Evolutionary conservation across 164 flowering plant species (phyloP).

Genomic region (Piper longum): DNA sequence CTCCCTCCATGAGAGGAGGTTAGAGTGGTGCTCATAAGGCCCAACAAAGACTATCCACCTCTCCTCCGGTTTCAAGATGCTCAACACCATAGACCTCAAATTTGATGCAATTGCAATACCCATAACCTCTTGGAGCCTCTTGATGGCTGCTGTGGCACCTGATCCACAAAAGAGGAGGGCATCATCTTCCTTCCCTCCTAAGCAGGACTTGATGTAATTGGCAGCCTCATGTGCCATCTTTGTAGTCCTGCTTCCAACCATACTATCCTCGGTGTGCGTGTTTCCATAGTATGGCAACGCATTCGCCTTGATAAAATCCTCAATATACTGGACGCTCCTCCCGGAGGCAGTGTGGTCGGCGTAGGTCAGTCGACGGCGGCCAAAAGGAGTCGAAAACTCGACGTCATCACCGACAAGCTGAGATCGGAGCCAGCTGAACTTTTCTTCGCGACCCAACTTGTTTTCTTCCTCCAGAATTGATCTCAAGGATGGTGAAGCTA

Average conservation of each 20-base stretch:
- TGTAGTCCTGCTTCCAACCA: conserved; percentile 12
- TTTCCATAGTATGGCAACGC: conserved; percentile 17
- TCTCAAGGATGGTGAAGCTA: too few relatives aligned
- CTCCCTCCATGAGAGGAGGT: conserved; percentile 23
- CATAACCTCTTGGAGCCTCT: conserved; percentile 20
- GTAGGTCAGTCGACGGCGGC: conserved; percentile 6
- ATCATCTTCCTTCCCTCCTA: conserved; percentile 17
- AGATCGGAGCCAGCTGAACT: not conserved
- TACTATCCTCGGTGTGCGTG: conserved; percentile 17
- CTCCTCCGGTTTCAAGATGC: conserved; percentile 8
- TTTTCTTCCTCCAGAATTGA: too few relatives aligned
- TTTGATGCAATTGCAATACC: conserved; percentile 15
- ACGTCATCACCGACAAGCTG: conserved; percentile 4
- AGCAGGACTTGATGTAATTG: conserved; percentile 16
- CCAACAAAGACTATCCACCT: conserved; percentile 27
- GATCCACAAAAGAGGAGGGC: conserved; percentile 14
- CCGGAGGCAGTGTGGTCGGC: conserved; percentile 13
- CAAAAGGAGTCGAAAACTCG: conserved; percentile 8
- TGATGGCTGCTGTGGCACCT: conserved; percentile 20
- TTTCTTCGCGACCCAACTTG: not conserved
- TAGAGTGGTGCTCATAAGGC: conserved; percentile 34
- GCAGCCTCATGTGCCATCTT: conserved; percentile 18
- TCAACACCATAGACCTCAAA: conserved; percentile 6
- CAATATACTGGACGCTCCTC: conserved; percentile 9
- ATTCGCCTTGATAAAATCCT: conserved; percentile 7